phyloP scores from a whole-genome alignment of 2,329 filamentous ascomycete genomes.

The Xylaria sp. region DNA sequence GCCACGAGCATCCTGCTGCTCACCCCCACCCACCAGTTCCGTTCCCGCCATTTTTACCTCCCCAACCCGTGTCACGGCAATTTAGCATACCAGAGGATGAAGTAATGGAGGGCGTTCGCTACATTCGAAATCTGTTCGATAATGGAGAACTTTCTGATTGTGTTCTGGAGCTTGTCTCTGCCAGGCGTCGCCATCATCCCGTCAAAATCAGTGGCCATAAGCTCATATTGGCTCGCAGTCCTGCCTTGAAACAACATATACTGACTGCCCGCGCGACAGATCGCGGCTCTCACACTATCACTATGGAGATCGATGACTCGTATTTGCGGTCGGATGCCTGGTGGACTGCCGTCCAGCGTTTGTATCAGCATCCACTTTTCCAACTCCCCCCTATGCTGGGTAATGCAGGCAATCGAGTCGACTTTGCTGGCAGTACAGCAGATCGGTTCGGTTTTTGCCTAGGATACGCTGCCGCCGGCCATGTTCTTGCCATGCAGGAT shows the following conservation, averaged over 20 bases:
- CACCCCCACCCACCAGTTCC: slow-evolving; percentile 41
- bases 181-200: slow-evolving; percentile 52
- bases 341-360: slow-evolving; percentile 65
- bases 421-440: slow-evolving; percentile 53
- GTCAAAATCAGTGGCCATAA: slow-evolving; percentile 65
- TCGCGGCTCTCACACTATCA: slow-evolving; percentile 53
- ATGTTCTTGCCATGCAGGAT: slow-evolving; percentile 65
- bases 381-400: slow-evolving; percentile 48
- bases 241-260: slow-evolving; percentile 52
- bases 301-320: slow-evolving; percentile 62
- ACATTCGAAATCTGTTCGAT: slow-evolving; percentile 54
- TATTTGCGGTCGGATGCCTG: slow-evolving; percentile 68
- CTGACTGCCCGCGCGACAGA: slow-evolving; percentile 49
- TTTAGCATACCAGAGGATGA: slow-evolving; percentile 42
- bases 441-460: slow-evolving; percentile 67
- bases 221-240: slow-evolving; percentile 66
- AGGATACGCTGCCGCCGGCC: slow-evolving; percentile 72
- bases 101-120: slow-evolving; percentile 46
- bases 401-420: slow-evolving; percentile 48
- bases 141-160: slow-evolving; percentile 56
- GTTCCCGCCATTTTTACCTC: slow-evolving; percentile 47
- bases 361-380: slow-evolving; percentile 67
- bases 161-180: slow-evolving; percentile 54
- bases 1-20: slow-evolving; percentile 38
- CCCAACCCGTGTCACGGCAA: slow-evolving; percentile 41